Evolutionary conservation across 331 rosid genomes (phyloP).

Genomic region (Erythrophleum ivorense): DNA sequence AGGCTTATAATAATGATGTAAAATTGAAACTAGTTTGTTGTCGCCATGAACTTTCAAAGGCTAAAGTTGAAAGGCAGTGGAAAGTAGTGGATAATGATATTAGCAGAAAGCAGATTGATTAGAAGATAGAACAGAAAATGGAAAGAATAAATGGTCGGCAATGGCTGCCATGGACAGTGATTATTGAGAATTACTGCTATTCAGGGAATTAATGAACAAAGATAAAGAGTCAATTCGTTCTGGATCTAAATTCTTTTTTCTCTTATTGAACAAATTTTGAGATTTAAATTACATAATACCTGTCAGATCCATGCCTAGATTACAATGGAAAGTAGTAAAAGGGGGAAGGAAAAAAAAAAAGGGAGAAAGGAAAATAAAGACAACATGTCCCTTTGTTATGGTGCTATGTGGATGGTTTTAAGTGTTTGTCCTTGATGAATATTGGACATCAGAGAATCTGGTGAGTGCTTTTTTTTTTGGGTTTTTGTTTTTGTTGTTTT

Average conservation of each 20-base stretch:
- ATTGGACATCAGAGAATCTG: background rate
- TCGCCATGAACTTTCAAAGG: conserved; percentile 18
- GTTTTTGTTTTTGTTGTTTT: too few species aligned
- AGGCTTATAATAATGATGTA: background rate
- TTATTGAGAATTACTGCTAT: conserved; percentile 2
- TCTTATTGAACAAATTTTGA: conserved; percentile 12
- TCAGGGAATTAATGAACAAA: background rate
- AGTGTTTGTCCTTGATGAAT: conserved; percentile 33
- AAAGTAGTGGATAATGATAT: background rate
- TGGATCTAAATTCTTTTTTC: conserved; percentile 4
- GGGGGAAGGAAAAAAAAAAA: background rate
- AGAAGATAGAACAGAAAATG: background rate
- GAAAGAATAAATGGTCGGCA: conserved; percentile 20
- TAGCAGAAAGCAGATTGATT: conserved; percentile 2
- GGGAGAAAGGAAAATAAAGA: background rate
- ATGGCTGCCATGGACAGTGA: conserved; percentile 15
- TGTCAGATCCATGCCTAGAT: background rate
- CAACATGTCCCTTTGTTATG: conserved; percentile 24
- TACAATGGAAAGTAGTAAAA: background rate
- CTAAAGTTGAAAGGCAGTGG: background rate
- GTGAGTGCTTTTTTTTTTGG: background rate
- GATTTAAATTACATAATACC: conserved; percentile 8
- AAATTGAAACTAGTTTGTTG: background rate
- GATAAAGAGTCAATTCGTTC: background rate
- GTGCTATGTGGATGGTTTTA: conserved; percentile 25